Conservation (phyloP, 345 rosid species). For the Lepidium sativum region DNA sequence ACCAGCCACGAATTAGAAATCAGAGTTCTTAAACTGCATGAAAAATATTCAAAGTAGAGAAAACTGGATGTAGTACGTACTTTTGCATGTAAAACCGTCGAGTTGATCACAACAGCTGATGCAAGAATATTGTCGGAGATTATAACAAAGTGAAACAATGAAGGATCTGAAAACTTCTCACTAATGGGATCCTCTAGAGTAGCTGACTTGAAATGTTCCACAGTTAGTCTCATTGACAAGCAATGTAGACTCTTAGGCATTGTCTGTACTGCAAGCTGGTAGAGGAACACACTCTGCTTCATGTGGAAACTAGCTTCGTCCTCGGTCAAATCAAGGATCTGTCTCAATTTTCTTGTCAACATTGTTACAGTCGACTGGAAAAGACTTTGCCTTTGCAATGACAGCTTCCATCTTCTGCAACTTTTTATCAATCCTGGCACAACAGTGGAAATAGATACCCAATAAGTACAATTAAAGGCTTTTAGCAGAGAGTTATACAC, state of each 20-base stretch:
- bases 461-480: slow-evolving; percentile 1
- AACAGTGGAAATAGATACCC: not conserved
- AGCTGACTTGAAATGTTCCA: slow-evolving; percentile 65
- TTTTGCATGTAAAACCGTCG: slow-evolving; percentile 60
- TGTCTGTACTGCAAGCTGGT: slow-evolving; percentile 85
- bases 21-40: not conserved
- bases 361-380: slow-evolving; percentile 70
- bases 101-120: slow-evolving; percentile 81
- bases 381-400: slow-evolving; percentile 59
- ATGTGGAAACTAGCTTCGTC: slow-evolving; percentile 89
- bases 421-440: slow-evolving; percentile 58
- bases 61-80: slow-evolving; percentile 31
- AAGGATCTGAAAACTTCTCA: slow-evolving; percentile 55
- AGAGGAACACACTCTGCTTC: slow-evolving; percentile 72
- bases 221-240: slow-evolving; percentile 79
- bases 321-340: slow-evolving; percentile 77
- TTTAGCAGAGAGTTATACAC: not conserved
- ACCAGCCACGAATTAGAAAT: slow-evolving; percentile 18
- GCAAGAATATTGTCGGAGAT: slow-evolving; percentile 84
- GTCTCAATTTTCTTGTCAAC: slow-evolving; percentile 92
- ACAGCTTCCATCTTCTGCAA: slow-evolving; percentile 58
- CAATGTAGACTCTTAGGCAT: slow-evolving; percentile 96
- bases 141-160: slow-evolving; percentile 61
- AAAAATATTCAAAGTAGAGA: slow-evolving; percentile 2
- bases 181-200: slow-evolving; percentile 31